Conservation (phyloP, 306 rosid genomes). For the Adenanthera pavonina region DNA sequence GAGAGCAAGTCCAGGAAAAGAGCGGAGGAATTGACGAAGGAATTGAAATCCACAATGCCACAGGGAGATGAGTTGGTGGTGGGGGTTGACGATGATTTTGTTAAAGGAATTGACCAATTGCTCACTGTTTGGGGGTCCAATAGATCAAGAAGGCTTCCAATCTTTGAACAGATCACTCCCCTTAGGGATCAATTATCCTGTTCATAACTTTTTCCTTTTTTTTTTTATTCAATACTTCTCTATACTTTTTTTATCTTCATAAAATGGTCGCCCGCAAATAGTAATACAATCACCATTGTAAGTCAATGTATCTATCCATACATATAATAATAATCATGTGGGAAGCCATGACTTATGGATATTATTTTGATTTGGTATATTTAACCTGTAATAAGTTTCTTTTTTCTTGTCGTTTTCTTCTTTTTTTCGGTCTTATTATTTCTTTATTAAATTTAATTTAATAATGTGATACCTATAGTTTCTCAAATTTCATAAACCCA, state of each 20-base stretch:
- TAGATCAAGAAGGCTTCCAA: conserved; percentile 82
- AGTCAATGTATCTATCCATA: no score
- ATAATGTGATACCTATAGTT: no score
- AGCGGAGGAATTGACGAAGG: conserved; percentile 57
- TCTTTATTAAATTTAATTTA: no score
- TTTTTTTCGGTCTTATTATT: no score
- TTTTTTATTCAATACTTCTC: conserved; percentile 31
- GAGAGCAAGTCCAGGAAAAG: conserved; percentile 62
- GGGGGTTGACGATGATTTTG: conserved; percentile 58
- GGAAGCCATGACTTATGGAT: no score
- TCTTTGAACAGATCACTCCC: conserved; percentile 87
- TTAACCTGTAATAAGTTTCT: no score
- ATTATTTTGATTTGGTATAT: no score
- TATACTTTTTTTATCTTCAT: conserved; percentile 38
- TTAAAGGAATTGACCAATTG: conserved; percentile 74
- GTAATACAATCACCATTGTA: no score
- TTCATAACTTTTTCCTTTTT: conserved; percentile 38
- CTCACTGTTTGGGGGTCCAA: conserved; percentile 58
- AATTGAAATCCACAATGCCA: conserved; percentile 40
- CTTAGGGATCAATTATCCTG: conserved; percentile 83
- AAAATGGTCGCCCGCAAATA: conserved; percentile 20
- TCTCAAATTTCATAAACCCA: no score
- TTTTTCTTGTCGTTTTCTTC: no score
- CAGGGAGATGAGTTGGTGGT: conserved; percentile 32
- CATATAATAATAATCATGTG: no score